phyloP scores from a whole-genome alignment of 805 yeast genomes.

The Yarrowia yakushimensis region DNA sequence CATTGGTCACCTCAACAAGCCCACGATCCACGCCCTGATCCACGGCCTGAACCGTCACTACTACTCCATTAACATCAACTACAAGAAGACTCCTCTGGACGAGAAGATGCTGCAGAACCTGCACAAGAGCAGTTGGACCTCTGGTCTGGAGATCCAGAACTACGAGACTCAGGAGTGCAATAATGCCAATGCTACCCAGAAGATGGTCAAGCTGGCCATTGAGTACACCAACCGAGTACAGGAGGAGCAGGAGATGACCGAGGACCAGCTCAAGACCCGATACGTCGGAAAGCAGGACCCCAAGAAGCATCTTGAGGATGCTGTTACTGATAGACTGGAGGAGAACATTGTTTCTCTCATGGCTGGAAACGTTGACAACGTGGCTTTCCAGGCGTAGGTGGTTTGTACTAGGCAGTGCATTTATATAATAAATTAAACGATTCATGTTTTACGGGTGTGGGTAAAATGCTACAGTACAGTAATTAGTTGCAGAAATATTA shows the following conservation, averaged over 20 bases:
- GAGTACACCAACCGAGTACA: slow-evolving; percentile 84
- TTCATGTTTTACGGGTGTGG: neutral
- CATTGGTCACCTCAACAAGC: slow-evolving; percentile 91
- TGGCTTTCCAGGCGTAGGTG: slow-evolving; percentile 65
- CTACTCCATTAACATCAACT: slow-evolving; percentile 91
- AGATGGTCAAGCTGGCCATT: slow-evolving; percentile 85
- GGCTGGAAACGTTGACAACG: slow-evolving; percentile 84
- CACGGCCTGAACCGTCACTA: slow-evolving; percentile 97
- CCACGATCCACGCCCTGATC: slow-evolving; percentile 92
- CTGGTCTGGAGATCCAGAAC: slow-evolving; percentile 76
- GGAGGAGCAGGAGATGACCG: slow-evolving; percentile 85
- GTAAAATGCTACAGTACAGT: neutral
- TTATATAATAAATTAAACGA: neutral
- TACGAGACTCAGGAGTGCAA: slow-evolving; percentile 72
- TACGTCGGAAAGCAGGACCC: slow-evolving; percentile 99
- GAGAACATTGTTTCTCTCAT: slow-evolving; percentile 83
- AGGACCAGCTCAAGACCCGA: slow-evolving; percentile 87
- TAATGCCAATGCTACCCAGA: slow-evolving; percentile 67
- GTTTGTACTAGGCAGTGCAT: slow-evolving; percentile 4
- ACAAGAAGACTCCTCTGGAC: slow-evolving; percentile 86
- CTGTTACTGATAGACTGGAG: slow-evolving; percentile 81
- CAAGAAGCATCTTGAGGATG: slow-evolving; percentile 89
- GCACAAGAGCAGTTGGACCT: slow-evolving; percentile 94
- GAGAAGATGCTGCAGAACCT: slow-evolving; percentile 89
- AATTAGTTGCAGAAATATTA: neutral